A percentile compares a stretch with the other conserved stretches of the same genome.
These are phyloP conservation scores for Coprinellus micaceus DNA, from an alignment of 768 basidiomycete genomes.

Conservation along the genomic window DNA sequence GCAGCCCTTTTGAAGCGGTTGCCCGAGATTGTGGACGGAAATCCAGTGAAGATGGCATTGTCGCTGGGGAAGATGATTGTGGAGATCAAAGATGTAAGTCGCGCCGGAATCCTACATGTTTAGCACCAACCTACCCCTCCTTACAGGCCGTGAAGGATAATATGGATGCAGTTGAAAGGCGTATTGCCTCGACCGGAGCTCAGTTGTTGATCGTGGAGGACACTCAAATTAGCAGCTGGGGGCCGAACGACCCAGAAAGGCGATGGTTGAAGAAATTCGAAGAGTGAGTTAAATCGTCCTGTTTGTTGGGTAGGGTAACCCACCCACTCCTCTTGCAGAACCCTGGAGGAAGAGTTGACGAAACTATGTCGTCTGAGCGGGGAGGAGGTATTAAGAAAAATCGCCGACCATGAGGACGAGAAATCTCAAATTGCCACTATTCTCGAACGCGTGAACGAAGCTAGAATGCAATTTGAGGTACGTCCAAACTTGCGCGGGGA, in stretches of 20 bases:
- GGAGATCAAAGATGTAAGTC: slow-evolving; percentile 1
- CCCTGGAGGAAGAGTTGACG: background rate
- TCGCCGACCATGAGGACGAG: slow-evolving; percentile 7
- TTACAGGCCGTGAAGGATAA: background rate
- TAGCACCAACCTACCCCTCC: background rate
- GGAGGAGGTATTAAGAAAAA: background rate
- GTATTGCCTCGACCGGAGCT: background rate
- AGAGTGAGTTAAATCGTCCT: background rate
- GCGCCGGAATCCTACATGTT: background rate
- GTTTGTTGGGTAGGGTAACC: background rate
- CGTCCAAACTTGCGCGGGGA: background rate
- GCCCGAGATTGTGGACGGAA: background rate
- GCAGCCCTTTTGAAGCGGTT: background rate
- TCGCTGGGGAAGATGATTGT: background rate
- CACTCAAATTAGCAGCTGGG: background rate
- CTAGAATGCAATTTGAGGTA: slow-evolving; percentile 8
- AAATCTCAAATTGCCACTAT: slow-evolving; percentile 3
- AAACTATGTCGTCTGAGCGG: background rate
- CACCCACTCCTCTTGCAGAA: background rate
- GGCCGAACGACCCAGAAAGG: background rate
- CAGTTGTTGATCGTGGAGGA: background rate
- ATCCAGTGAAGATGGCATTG: slow-evolving; percentile 3
- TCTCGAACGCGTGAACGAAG: slow-evolving; percentile 3
- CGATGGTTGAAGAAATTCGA: background rate
- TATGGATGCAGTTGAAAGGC: background rate